Percentiles rank a stretch among this genome's conserved stretches.
Conservation (phyloP, 176 grass and related monocot genomes). For the Hordeum vulgare region MorexV3_pseudomolecules_assembly NC_058521.1:591595588-591596087, state of each 20-base stretch:
- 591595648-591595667: neutral
- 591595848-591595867: constrained; percentile 11
- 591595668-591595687: no score
- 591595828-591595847: neutral
- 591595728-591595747: neutral
- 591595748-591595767: neutral
- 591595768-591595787: neutral
- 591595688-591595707: neutral
- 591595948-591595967: constrained; percentile 15
- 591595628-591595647: constrained; percentile 14
- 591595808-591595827: neutral
- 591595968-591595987: neutral
- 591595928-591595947: constrained; percentile 24
- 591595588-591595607: neutral
- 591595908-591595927: constrained; percentile 43
- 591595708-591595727: neutral
- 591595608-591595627: neutral
- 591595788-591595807: neutral
- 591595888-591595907: neutral
- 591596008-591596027: constrained; percentile 33
- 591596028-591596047: constrained; percentile 30
- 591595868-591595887: constrained; percentile 30
- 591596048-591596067: constrained; percentile 10
- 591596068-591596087: constrained; percentile 12
- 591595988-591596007: constrained; percentile 26